These are phyloP conservation scores for Hortiboletus rubellus DNA, from an alignment of 1,284 basidiomycete genomes.

Conservation along the genomic window DNA sequence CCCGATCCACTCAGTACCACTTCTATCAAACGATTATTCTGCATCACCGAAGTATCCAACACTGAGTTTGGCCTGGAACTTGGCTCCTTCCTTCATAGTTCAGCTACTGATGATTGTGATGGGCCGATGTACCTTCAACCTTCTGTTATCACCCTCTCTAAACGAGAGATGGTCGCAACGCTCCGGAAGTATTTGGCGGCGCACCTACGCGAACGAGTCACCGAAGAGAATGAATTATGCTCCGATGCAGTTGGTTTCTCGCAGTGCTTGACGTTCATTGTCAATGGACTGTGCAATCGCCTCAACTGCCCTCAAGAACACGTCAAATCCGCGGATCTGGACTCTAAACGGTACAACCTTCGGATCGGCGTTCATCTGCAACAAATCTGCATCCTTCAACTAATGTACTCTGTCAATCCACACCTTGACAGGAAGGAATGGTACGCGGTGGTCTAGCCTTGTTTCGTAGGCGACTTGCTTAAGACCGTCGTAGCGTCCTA, in stretches of 20 bases:
- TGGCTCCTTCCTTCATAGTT: too few relatives aligned
- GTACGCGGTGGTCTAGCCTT: too few relatives aligned
- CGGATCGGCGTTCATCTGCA: slow-evolving; percentile 47
- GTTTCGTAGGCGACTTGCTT: too few relatives aligned
- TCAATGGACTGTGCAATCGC: slow-evolving; percentile 39
- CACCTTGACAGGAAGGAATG: not conserved
- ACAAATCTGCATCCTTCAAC: slow-evolving; percentile 48
- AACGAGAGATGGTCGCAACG: slow-evolving; percentile 2
- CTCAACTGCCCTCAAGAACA: slow-evolving; percentile 43
- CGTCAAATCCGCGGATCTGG: slow-evolving; percentile 25
- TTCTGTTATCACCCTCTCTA: slow-evolving; percentile 4
- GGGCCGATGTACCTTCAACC: not conserved
- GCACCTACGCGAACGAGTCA: slow-evolving; percentile 34
- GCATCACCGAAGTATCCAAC: too few relatives aligned
- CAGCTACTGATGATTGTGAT: slow-evolving; percentile 16
- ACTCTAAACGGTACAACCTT: slow-evolving; percentile 37
- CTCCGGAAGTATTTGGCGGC: slow-evolving; percentile 28
- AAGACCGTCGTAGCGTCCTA: not conserved
- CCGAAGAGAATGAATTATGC: slow-evolving; percentile 38
- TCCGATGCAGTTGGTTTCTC: slow-evolving; percentile 35
- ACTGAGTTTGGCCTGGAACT: too few relatives aligned
- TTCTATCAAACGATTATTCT: slow-evolving; percentile 23
- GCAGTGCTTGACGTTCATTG: slow-evolving; percentile 41
- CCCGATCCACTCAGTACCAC: slow-evolving; percentile 28
- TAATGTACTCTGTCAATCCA: slow-evolving; percentile 22